phyloP scores from a whole-genome alignment of 768 basidiomycete species.

The Phanerodontia chrysosporium region DNA sequence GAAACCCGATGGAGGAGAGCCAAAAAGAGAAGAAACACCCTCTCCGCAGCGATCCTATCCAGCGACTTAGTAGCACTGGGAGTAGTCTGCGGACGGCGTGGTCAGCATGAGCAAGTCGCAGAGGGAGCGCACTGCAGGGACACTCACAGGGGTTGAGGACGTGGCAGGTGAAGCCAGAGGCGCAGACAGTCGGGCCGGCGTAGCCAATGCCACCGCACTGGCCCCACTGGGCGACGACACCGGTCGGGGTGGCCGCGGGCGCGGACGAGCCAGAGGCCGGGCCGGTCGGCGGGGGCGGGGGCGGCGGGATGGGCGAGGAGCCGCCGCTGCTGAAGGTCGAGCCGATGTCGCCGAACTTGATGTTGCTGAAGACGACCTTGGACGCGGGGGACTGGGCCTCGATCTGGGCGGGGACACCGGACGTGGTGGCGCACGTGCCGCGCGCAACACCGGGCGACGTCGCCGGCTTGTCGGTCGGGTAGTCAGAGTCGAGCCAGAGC shows the following conservation, averaged over 20 bases:
- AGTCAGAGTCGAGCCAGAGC: conserved; percentile 55
- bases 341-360: conserved; percentile 43
- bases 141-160: conserved; percentile 7
- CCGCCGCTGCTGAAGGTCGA: conserved; percentile 29
- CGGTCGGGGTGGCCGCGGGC: not conserved
- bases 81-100: not conserved
- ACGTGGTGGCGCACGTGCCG: conserved; percentile 35
- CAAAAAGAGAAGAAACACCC: not conserved
- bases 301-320: conserved; percentile 4
- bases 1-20: not conserved
- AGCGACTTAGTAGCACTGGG: conserved; percentile 2
- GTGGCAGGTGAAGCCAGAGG: conserved; percentile 8
- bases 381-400: conserved; percentile 34
- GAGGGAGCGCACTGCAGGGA: not conserved
- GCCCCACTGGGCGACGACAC: conserved; percentile 14
- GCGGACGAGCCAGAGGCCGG: not conserved
- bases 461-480: conserved; percentile 26
- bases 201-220: conserved; percentile 20
- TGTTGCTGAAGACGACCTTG: conserved; percentile 48
- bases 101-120: not conserved
- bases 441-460: conserved; percentile 16
- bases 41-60: not conserved
- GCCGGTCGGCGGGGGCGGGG: not conserved
- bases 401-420: conserved; percentile 40
- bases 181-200: conserved; percentile 7